Percentiles rank a stretch among this genome's conserved stretches.
Conservation (phyloP, 1,284 basidiomycete species). For the Irpex rosettiformis region DNA sequence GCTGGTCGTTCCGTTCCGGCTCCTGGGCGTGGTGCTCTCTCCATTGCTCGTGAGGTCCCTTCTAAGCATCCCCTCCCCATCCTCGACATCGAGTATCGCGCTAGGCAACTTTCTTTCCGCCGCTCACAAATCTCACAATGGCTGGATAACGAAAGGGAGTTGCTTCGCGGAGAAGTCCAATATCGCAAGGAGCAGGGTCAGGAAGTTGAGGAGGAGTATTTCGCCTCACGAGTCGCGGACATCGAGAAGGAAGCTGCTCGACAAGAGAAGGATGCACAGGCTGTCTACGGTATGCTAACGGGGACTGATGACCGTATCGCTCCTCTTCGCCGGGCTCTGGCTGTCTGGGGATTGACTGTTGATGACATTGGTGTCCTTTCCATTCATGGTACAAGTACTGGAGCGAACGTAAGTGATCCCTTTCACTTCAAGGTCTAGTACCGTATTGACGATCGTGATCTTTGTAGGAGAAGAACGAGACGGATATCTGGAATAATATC, state of each 20-base stretch:
- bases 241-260: slow-evolving; percentile 87
- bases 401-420: slow-evolving; percentile 71
- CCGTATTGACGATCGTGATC: slow-evolving; percentile 5
- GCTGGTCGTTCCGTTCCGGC: slow-evolving; percentile 93
- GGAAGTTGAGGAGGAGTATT: slow-evolving; percentile 61
- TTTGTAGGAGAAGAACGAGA: slow-evolving; percentile 90
- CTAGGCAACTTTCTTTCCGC: slow-evolving; percentile 90
- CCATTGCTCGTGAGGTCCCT: slow-evolving; percentile 79
- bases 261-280: slow-evolving; percentile 89
- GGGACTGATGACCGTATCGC: slow-evolving; percentile 82
- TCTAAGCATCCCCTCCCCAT: slow-evolving; percentile 73
- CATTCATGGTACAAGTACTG: slow-evolving; percentile 94
- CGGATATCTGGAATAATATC: slow-evolving; percentile 93
- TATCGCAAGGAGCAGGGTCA: slow-evolving; percentile 55
- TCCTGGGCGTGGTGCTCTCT: slow-evolving; percentile 87
- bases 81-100: slow-evolving; percentile 83
- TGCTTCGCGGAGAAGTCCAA: slow-evolving; percentile 78
- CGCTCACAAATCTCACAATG: slow-evolving; percentile 92
- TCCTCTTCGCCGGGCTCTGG: slow-evolving; percentile 91
- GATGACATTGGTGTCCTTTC: slow-evolving; percentile 91
- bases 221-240: slow-evolving; percentile 70
- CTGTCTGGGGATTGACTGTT: slow-evolving; percentile 92
- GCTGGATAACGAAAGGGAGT: slow-evolving; percentile 84
- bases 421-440: background rate
- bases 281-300: slow-evolving; percentile 93